Evolutionary conservation across 768 basidiomycete genomes (phyloP).

Genomic region (Kwoniella dendrophila): DNA sequence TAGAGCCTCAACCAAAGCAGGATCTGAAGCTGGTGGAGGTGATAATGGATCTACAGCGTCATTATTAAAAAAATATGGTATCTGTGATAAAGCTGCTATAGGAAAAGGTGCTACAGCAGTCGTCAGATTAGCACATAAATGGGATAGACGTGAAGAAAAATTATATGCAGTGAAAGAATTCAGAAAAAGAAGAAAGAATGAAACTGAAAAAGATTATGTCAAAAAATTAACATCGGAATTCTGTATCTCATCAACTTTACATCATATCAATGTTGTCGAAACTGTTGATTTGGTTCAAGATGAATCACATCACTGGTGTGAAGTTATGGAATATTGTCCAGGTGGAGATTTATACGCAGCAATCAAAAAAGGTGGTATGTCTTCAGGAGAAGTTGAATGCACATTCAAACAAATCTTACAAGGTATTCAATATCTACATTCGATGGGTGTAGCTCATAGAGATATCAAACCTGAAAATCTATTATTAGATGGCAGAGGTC

Average conservation of each 20-base stretch:
- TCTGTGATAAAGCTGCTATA: conserved; percentile 94
- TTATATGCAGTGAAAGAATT: conserved; percentile 99
- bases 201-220: conserved; percentile 98
- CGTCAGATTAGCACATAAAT: conserved; percentile 94
- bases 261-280: conserved; percentile 93
- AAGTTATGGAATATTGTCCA: conserved; percentile 99
- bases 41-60: conserved; percentile 62
- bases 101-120: conserved; percentile 98
- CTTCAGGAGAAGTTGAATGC: conserved; percentile 88
- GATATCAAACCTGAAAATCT: conserved; percentile 98
- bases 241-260: conserved; percentile 94
- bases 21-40: conserved; percentile 59
- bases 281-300: conserved; percentile 99
- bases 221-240: conserved; percentile 99
- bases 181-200: conserved; percentile 95
- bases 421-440: conserved; percentile 87
- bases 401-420: conserved; percentile 94
- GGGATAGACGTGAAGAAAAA: conserved; percentile 95
- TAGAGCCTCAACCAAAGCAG: conserved; percentile 60
- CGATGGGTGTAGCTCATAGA: conserved; percentile 95
- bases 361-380: conserved; percentile 96
- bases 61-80: conserved; percentile 87
- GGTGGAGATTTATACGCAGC: conserved; percentile 98
- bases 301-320: conserved; percentile 94
- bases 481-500: conserved; percentile 87